Base-by-base conservation (phyloP, 306 rosid genomes). In the Cercis canadensis region DNA sequence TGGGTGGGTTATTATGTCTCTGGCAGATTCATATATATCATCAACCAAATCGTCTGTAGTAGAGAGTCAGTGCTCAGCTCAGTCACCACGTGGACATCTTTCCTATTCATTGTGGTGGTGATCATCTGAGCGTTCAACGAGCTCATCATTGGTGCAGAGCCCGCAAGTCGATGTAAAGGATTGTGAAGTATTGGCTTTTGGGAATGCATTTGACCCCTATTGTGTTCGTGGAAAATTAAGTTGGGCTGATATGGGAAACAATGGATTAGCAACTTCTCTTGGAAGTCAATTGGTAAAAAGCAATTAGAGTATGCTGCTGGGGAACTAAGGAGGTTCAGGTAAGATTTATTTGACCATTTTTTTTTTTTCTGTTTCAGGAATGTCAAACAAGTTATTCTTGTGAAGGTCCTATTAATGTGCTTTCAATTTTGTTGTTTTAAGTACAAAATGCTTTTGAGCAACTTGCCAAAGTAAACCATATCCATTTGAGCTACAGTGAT, bases 261-360 rank as follows among this genome's bases (percentile, higher is more conserved):
- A 89, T 53, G 84, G 86, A 59, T 78, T 81, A 54, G 89, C 88
- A 17, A 67, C 79, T 72, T 89, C 72, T 86, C 96, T 80, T 89
- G 96, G 96, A 89, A 86, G 96, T 89, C 96, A 39, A 92, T 89
- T 65, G 96, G 96, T 13, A 86, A 86, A 79, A 84, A 89, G 77
- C 96, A 89, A 78, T 74, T 89, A 65, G 96, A 89, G 69, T 89
- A 84, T 65, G 96, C 96, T 73, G 87, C 96, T 15, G 96, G 85
- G 57, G 96, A 88, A 16, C 75, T 89, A 68, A 65, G 84, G 83
- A 82, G 79, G 73, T 89, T 89, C 78, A 87, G 96, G 96, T 89
- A 74, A 50, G n/a, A 19, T 15, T 34, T 18, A 52, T 43, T 21
- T 51, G 15, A 59, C 4, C 63, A 46, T 17, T 44, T 59, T n/a